A percentile compares a stretch with the other conserved stretches of the same genome.
phyloP scores from a whole-genome alignment of 2,329 filamentous ascomycete species.

The Plectosphaerella plurivora region DNA sequence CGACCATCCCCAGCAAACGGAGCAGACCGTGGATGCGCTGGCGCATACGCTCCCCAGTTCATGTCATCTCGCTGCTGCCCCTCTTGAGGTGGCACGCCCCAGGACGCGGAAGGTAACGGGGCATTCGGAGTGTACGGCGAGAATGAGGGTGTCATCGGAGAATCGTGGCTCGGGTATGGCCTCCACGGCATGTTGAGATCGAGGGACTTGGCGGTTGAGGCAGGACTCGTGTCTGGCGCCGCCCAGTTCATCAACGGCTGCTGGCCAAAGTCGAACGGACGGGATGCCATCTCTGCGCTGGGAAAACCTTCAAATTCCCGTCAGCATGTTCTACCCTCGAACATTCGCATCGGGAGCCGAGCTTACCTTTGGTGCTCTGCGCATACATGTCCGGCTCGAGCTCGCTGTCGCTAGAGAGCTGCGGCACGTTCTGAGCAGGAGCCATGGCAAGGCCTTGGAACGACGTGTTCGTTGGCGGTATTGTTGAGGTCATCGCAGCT shows the following conservation, averaged over 20 bases:
- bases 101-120: slow-evolving; percentile 31
- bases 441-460: slow-evolving; percentile 40
- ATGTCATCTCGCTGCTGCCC: slow-evolving; percentile 37
- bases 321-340: not conserved
- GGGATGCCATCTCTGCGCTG: slow-evolving; percentile 1
- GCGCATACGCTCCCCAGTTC: slow-evolving; percentile 36
- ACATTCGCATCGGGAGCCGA: slow-evolving; percentile 10
- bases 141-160: slow-evolving; percentile 45
- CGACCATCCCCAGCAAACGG: slow-evolving; percentile 43
- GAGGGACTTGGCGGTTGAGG: slow-evolving; percentile 33
- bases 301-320: not conserved
- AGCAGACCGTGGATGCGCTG: slow-evolving; percentile 38
- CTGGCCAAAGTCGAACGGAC: slow-evolving; percentile 32
- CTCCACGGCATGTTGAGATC: slow-evolving; percentile 44
- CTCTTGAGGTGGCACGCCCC: slow-evolving; percentile 33
- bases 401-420: slow-evolving; percentile 32
- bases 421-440: slow-evolving; percentile 39
- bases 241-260: slow-evolving; percentile 39
- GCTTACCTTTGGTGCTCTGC: slow-evolving; percentile 40
- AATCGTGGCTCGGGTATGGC: slow-evolving; percentile 39
- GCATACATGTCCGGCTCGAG: slow-evolving; percentile 29
- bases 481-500: not conserved
- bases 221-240: slow-evolving; percentile 33
- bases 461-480: slow-evolving; percentile 27
- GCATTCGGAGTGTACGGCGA: slow-evolving; percentile 42